Conservation (phyloP, 1,284 basidiomycete genomes). For the Moesziomyces antarcticus region DNA sequence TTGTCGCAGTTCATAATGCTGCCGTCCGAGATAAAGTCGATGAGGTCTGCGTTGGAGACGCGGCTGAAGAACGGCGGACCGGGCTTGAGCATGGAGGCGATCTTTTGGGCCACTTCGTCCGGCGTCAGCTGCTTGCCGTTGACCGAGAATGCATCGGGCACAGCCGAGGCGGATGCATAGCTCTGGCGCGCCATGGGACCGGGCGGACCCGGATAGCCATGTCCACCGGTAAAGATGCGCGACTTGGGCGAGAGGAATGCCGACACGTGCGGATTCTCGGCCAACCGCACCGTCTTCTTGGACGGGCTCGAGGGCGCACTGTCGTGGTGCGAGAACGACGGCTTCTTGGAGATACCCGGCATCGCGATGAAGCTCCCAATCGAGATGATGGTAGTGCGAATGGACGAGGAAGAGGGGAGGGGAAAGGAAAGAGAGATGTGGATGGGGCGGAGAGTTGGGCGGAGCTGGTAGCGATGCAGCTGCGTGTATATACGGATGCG, state of each 20-base stretch:
- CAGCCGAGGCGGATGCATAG: constrained; percentile 14
- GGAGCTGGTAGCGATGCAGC: constrained; percentile 13
- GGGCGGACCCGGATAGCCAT: constrained; percentile 23
- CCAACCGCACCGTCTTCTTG: constrained; percentile 36
- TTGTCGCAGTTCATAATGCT: constrained; percentile 58
- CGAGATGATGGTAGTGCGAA: constrained; percentile 1
- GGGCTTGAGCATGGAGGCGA: constrained; percentile 58
- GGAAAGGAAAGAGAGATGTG: not conserved
- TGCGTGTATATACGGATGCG: constrained; percentile 7
- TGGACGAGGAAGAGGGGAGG: not conserved
- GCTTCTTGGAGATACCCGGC: constrained; percentile 35
- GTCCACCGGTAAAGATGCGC: constrained; percentile 45
- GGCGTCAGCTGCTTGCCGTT: constrained; percentile 46
- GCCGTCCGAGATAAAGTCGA: constrained; percentile 50
- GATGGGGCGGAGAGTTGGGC: constrained; percentile 1
- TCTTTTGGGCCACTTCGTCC: constrained; percentile 54
- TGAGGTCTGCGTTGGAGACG: constrained; percentile 54
- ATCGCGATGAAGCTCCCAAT: constrained; percentile 5
- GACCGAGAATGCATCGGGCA: constrained; percentile 20
- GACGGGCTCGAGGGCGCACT: constrained; percentile 19
- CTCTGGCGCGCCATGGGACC: constrained; percentile 6
- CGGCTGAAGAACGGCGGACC: constrained; percentile 60
- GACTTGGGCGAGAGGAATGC: constrained; percentile 56
- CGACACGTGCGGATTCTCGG: constrained; percentile 47
- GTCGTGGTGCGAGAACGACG: constrained; percentile 17